These are phyloP conservation scores for Clitocybe nebularis DNA, from an alignment of 1,284 basidiomycete genomes.

Conservation along the genomic window DNA sequence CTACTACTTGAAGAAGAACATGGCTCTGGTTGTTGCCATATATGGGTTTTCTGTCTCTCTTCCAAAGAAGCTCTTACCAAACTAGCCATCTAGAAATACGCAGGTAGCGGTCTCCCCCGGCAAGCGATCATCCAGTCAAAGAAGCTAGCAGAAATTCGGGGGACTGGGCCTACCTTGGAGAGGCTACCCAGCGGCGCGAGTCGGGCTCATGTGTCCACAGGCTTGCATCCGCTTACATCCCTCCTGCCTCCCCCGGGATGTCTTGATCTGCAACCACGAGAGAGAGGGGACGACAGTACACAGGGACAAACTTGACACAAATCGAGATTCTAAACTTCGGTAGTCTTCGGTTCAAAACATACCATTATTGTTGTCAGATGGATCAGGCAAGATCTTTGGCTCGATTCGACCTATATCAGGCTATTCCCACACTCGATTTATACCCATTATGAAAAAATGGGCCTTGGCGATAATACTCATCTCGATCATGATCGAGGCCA, in stretches of 20 bases:
- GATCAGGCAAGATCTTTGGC: slow-evolving; percentile 6
- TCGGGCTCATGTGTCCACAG: too few species aligned
- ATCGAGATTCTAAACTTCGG: slow-evolving; percentile 3
- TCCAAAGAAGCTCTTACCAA: too few species aligned
- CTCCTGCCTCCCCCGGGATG: background rate
- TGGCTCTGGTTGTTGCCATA: too few species aligned
- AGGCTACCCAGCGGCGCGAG: too few species aligned
- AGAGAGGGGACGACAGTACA: background rate
- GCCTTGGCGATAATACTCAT: slow-evolving; percentile 3
- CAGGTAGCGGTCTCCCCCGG: too few species aligned
- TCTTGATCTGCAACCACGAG: background rate
- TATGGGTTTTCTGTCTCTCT: too few species aligned
- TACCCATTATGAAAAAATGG: slow-evolving; percentile 4
- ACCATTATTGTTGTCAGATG: slow-evolving; percentile 13
- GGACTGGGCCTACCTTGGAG: too few species aligned
- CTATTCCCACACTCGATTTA: slow-evolving; percentile 16
- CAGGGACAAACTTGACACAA: background rate
- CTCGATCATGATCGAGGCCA: slow-evolving; percentile 27
- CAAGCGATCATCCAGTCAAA: too few species aligned
- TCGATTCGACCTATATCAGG: slow-evolving; percentile 12
- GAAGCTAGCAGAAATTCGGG: too few species aligned
- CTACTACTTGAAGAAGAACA: background rate
- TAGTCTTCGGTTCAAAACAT: slow-evolving; percentile 11
- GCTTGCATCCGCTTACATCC: too few species aligned
- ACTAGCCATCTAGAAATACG: too few species aligned